Percentiles rank a stretch among this genome's conserved stretches.
Evolutionary conservation across 2,329 filamentous ascomycete species (phyloP).

Genomic region (Colletotrichum kahawae): DNA sequence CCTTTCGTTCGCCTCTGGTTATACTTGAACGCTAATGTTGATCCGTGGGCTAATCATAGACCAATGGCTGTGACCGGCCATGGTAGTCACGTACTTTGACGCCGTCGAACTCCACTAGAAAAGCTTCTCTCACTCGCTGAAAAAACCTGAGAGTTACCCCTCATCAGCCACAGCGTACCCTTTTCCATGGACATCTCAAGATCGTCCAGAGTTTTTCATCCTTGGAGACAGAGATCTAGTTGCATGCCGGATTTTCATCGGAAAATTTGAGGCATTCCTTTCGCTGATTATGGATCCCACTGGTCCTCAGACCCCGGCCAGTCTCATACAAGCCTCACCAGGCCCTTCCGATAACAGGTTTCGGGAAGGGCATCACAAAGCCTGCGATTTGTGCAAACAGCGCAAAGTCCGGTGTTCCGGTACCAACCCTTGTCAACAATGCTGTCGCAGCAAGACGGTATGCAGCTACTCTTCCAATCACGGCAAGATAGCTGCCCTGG

Average conservation of each 20-base stretch:
- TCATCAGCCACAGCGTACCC: neutral
- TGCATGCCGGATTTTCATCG: neutral
- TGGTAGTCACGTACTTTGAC: neutral
- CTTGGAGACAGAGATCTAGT: neutral
- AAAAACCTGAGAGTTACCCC: neutral
- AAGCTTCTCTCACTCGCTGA: neutral
- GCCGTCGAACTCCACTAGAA: neutral
- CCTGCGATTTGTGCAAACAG: neutral
- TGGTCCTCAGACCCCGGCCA: neutral
- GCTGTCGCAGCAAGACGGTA: neutral
- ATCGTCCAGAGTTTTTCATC: too few relatives aligned
- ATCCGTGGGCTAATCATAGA: neutral
- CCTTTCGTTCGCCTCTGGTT: neutral
- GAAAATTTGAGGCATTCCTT: neutral
- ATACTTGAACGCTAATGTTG: neutral
- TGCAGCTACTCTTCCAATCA: neutral
- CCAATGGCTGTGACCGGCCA: neutral
- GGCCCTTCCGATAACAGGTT: neutral
- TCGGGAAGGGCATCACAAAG: neutral
- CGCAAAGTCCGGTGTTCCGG: neutral
- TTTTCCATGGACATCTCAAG: neutral
- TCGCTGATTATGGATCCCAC: neutral
- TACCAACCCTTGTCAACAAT: neutral
- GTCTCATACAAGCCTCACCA: neutral
- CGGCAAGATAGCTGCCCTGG: neutral